Evolutionary conservation across 495 filamentous ascomycete species (phyloP).

Genomic region (Neohortaea acidophila): DNA sequence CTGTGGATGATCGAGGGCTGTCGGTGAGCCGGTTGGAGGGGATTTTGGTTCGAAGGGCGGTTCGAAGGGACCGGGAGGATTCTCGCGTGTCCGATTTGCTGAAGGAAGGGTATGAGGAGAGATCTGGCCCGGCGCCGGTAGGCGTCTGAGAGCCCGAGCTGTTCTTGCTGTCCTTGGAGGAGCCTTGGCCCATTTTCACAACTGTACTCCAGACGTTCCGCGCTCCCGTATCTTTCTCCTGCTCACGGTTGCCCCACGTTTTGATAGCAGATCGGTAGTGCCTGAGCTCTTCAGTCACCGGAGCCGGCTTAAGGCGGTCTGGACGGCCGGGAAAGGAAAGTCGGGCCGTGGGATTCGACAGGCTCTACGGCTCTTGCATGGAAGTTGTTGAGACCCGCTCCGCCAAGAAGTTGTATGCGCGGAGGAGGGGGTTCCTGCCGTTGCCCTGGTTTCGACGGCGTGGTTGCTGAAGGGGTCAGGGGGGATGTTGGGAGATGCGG

Average conservation of each 20-base stretch:
- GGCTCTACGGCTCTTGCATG: conserved; percentile 22
- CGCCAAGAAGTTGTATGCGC: conserved; percentile 5
- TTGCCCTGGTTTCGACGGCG: no score
- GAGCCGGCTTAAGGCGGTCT: conserved; percentile 37
- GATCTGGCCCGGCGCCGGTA: conserved; percentile 23
- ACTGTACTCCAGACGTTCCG: background rate
- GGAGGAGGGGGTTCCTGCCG: conserved; percentile 8
- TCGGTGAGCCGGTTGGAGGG: conserved; percentile 49
- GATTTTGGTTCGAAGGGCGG: conserved; percentile 61
- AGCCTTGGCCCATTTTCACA: conserved; percentile 72
- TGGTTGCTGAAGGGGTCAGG: no score
- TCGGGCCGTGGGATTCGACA: conserved; percentile 36
- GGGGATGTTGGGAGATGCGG: no score
- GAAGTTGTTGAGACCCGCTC: conserved; percentile 12
- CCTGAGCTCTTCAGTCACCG: background rate
- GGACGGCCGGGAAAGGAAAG: conserved; percentile 40
- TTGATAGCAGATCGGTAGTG: background rate
- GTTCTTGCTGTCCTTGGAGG: conserved; percentile 52
- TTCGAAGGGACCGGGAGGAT: conserved; percentile 71
- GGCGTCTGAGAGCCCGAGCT: conserved; percentile 30
- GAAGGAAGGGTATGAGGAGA: conserved; percentile 80
- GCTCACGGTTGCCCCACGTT: background rate
- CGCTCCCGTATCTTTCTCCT: background rate
- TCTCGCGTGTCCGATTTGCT: conserved; percentile 90
- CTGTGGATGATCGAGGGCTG: conserved; percentile 62